Conservation (phyloP, 257 asterid genomes). For the Solanum virginianum region DNA sequence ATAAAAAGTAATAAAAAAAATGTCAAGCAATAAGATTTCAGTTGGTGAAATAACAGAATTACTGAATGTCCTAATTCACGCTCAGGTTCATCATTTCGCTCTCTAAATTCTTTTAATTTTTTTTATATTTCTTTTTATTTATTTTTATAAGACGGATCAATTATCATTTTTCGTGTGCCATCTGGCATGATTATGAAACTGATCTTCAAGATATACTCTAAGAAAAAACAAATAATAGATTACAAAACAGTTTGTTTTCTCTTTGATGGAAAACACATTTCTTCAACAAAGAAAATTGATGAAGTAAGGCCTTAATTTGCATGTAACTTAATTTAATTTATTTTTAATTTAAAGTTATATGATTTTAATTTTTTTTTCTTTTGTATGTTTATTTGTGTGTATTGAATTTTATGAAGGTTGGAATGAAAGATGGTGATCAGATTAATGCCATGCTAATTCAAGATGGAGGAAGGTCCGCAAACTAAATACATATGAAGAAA, state of each 20-base stretch:
- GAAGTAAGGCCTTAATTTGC: neutral
- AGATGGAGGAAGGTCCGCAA: neutral
- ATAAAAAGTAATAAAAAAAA: neutral
- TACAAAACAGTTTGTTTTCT: neutral
- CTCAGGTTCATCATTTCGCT: neutral
- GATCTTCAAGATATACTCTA: neutral
- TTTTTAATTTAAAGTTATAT: neutral
- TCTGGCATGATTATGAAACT: too few relatives aligned
- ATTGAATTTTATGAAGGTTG: neutral
- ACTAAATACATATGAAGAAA: neutral
- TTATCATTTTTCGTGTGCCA: rapidly evolving
- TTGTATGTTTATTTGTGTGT: too few relatives aligned
- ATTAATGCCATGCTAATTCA: neutral
- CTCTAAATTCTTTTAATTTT: neutral
- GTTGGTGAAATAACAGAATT: too few relatives aligned
- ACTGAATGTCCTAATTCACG: too few relatives aligned
- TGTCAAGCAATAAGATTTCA: neutral
- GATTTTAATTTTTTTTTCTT: neutral
- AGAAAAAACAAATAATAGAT: neutral
- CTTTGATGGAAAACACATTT: neutral
- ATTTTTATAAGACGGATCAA: neutral
- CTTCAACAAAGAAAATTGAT: neutral
- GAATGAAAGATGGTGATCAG: neutral
- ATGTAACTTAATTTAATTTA: neutral
- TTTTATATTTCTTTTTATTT: neutral